Evolutionary conservation across 192 early-diverging fungal genomes (phyloP).

Genomic region (Glomus cerebriforme): DNA sequence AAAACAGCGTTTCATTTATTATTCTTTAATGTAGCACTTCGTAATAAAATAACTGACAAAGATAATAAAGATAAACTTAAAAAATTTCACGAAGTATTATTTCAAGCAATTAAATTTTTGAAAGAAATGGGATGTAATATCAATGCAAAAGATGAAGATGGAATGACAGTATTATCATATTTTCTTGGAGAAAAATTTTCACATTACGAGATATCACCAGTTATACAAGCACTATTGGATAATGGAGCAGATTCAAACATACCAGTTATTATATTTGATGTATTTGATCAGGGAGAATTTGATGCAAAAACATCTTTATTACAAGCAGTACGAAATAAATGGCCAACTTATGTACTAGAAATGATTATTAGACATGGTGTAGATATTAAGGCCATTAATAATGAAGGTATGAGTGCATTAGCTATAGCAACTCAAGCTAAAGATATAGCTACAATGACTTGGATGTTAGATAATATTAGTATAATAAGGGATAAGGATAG

Average conservation of each 20-base stretch:
- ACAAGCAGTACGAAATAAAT: not conserved
- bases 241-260: too few species aligned
- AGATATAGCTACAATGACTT: too few species aligned
- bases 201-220: not conserved
- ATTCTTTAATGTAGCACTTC: not conserved
- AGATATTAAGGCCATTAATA: too few species aligned
- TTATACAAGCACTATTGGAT: not conserved
- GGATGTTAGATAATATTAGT: too few species aligned
- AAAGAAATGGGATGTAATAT: not conserved
- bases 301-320: not conserved
- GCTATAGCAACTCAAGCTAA: too few species aligned
- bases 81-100: not conserved
- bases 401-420: too few species aligned
- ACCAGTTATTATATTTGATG: not conserved
- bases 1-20: not conserved
- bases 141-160: not conserved
- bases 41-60: not conserved
- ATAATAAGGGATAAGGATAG: too few species aligned
- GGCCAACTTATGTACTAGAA: not conserved
- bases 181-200: too few species aligned
- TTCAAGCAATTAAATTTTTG: not conserved
- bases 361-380: too few species aligned
- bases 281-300: not conserved
- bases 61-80: not conserved
- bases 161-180: too few species aligned